phyloP scores from a whole-genome alignment of 306 rosid species.

The Vicia villosa region DNA sequence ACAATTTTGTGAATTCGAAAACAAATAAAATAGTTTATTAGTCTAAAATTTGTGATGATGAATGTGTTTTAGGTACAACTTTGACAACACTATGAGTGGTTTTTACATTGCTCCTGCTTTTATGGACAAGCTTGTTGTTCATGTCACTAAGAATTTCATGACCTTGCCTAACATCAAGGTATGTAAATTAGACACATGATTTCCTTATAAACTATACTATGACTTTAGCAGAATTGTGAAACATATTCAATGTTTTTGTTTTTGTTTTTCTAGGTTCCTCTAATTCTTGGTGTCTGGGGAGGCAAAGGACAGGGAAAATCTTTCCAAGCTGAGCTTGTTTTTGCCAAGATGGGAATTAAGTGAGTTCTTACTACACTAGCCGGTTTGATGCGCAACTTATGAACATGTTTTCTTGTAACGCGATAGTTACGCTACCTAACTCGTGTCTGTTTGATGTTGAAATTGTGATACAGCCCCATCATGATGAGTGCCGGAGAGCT shows the following conservation, averaged over 20 bases:
- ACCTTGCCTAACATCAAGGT: slow-evolving; percentile 90
- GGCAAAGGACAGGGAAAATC: slow-evolving; percentile 99
- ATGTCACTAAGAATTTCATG: slow-evolving; percentile 89
- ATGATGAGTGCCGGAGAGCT: slow-evolving; percentile 99
- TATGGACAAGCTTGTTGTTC: slow-evolving; percentile 95
- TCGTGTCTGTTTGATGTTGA: background rate
- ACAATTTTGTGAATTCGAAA: background rate
- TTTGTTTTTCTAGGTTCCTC: slow-evolving; percentile 63
- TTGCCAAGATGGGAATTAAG: slow-evolving; percentile 95
- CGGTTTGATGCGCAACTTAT: background rate
- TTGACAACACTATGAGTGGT: slow-evolving; percentile 75
- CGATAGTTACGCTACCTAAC: background rate
- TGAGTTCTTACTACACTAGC: slow-evolving; percentile 39
- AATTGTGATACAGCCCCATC: slow-evolving; percentile 68
- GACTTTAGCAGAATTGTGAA: background rate
- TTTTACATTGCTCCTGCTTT: slow-evolving; percentile 91
- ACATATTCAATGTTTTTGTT: background rate
- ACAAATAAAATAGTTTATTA: slow-evolving; percentile 1
- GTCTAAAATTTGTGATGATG: slow-evolving; percentile 4
- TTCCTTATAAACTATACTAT: background rate
- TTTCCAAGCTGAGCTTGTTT: slow-evolving; percentile 95
- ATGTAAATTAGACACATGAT: slow-evolving; percentile 1
- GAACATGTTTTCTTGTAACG: background rate
- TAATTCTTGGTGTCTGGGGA: slow-evolving; percentile 94
- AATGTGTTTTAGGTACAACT: slow-evolving; percentile 51